phyloP scores from a whole-genome alignment of 257 asterid species.

The Plantago major region DNA sequence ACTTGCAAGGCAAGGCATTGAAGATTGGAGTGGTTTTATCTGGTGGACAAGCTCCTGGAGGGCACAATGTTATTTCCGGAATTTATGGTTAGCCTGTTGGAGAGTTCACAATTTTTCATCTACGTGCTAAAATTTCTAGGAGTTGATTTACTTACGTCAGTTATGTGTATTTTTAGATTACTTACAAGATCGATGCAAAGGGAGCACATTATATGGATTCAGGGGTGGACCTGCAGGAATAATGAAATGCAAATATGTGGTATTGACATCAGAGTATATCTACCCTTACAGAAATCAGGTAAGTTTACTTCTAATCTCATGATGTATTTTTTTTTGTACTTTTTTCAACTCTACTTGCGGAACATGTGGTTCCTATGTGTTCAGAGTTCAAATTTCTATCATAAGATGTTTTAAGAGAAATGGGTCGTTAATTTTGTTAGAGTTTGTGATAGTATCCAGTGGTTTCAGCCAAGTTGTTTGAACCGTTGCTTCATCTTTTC shows the following conservation, averaged over 20 bases:
- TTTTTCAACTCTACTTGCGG: not conserved
- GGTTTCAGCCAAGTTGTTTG: too few species aligned
- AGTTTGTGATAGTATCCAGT: too few species aligned
- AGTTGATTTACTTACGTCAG: constrained; percentile 4
- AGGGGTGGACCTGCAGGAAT: constrained; percentile 83
- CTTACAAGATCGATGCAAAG: constrained; percentile 65
- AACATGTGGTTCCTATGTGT: too few species aligned
- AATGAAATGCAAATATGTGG: constrained; percentile 63
- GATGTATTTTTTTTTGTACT: not conserved
- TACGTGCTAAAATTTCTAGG: not conserved
- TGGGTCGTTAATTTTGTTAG: too few species aligned
- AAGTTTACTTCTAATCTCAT: not conserved
- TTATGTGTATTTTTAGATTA: constrained; percentile 36
- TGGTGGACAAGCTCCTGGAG: constrained; percentile 91
- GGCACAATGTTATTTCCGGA: constrained; percentile 78
- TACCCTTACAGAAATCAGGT: constrained; percentile 77
- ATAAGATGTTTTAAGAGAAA: too few species aligned
- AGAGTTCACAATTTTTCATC: not conserved
- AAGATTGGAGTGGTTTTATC: constrained; percentile 75
- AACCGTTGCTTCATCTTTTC: too few species aligned
- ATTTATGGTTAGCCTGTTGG: constrained; percentile 41
- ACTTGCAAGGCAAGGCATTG: constrained; percentile 28
- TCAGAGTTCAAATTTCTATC: too few species aligned
- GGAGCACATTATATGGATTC: constrained; percentile 71
- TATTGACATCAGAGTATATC: constrained; percentile 51